Percentiles rank a stretch among this genome's conserved stretches.
Conservation (phyloP, 1,139 yeast genomes). For the Zygotorulaspora mrakii region DNA sequence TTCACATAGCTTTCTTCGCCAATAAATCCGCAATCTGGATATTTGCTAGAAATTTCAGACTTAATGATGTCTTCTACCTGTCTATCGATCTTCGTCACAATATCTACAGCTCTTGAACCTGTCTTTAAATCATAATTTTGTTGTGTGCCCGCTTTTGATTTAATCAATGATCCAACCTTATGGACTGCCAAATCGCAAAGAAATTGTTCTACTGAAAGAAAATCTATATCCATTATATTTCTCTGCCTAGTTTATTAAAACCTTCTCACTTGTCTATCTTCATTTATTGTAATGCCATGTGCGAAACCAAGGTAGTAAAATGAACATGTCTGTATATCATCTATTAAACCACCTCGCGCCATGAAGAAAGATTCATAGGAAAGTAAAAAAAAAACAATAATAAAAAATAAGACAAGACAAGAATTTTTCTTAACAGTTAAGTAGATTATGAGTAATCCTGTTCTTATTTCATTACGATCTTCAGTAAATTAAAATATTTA, state of each 20-base stretch:
- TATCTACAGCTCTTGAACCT: constrained; percentile 46
- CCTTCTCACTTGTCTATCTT: no score
- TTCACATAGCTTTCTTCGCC: constrained; percentile 58
- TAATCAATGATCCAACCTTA: constrained; percentile 46
- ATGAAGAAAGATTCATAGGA: no score
- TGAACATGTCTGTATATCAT: no score
- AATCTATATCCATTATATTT: constrained; percentile 16
- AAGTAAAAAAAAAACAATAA: no score
- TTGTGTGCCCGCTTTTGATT: constrained; percentile 48
- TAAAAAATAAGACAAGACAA: no score
- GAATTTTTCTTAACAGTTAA: no score
- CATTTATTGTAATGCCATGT: no score
- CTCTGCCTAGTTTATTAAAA: no score
- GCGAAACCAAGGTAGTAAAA: no score
- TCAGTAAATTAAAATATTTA: background rate
- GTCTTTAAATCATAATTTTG: constrained; percentile 51
- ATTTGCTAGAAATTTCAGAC: constrained; percentile 37
- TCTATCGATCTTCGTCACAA: constrained; percentile 57
- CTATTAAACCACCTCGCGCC: no score
- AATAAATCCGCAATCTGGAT: constrained; percentile 49
- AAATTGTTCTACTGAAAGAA: constrained; percentile 25
- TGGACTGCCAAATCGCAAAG: constrained; percentile 27
- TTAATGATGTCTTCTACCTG: constrained; percentile 52
- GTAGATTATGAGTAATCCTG: no score
- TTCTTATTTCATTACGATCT: no score